phyloP scores from a whole-genome alignment of 345 rosid species.

The Gossypium mustelinum region DNA sequence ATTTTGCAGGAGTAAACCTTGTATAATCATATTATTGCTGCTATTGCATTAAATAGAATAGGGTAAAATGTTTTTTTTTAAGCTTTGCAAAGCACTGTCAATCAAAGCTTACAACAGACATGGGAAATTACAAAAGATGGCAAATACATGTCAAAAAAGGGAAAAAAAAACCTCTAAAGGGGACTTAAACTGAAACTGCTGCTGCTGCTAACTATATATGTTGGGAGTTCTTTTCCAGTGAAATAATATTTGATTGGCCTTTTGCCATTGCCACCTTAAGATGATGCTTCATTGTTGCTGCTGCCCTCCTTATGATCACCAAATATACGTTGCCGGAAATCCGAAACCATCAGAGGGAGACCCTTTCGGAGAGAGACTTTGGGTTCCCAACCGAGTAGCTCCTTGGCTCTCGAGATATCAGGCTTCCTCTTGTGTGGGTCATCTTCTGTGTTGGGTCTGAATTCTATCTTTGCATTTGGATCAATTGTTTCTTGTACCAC shows the following conservation, averaged over 20 bases:
- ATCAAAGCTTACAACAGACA: conserved; percentile 14
- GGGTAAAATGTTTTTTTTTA: not conserved
- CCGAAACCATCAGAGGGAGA: conserved; percentile 91
- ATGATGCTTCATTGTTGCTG: conserved; percentile 29
- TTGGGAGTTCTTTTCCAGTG: not conserved
- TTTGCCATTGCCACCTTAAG: conserved; percentile 23
- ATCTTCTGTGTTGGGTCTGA: conserved; percentile 89
- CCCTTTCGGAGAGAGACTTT: conserved; percentile 82
- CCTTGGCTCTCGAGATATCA: conserved; percentile 83
- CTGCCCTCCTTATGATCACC: conserved; percentile 62
- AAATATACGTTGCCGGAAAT: conserved; percentile 85
- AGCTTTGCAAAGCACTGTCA: conserved; percentile 10
- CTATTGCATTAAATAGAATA: not conserved
- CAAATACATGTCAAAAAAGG: not conserved
- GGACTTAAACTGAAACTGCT: conserved; percentile 6
- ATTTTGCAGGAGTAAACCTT: not conserved
- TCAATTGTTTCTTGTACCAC: conserved; percentile 97
- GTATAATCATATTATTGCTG: not conserved
- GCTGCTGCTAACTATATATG: conserved; percentile 8
- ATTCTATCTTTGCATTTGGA: conserved; percentile 88
- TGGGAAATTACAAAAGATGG: conserved; percentile 14
- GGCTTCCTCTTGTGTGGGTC: conserved; percentile 99
- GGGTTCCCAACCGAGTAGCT: conserved; percentile 90
- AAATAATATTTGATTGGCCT: conserved; percentile 1
- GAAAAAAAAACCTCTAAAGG: not conserved